A percentile compares a stretch with the other conserved stretches of the same genome.
Conservation (phyloP, 2,329 filamentous ascomycete species). For the Emmonsiellopsis sp. region DNA sequence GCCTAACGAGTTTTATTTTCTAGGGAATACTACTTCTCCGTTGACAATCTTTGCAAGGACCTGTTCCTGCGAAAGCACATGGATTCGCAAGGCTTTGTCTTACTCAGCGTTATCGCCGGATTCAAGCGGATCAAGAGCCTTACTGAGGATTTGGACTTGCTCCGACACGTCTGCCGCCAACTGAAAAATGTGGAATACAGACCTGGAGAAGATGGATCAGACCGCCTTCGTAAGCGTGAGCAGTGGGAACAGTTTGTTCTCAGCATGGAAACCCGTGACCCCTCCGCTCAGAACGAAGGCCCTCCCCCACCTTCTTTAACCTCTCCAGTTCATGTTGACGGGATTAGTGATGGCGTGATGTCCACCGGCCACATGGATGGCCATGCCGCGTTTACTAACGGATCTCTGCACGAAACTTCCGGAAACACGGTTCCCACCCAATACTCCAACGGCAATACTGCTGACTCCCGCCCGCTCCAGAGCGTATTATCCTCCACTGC, state of each 20-base stretch:
- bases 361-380: conserved; percentile 19
- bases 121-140: conserved; percentile 78
- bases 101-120: conserved; percentile 65
- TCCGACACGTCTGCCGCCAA: conserved; percentile 66
- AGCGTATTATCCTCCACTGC: conserved; percentile 54
- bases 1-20: neutral
- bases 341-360: conserved; percentile 31
- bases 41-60: conserved; percentile 93
- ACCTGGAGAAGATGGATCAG: conserved; percentile 64
- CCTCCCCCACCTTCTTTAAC: conserved; percentile 39
- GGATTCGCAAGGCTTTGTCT: conserved; percentile 91
- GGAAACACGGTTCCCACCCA: conserved; percentile 4
- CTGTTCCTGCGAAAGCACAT: conserved; percentile 80
- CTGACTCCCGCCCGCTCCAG: conserved; percentile 29
- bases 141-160: conserved; percentile 60
- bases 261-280: conserved; percentile 60
- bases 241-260: conserved; percentile 77
- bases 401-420: conserved; percentile 15
- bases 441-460: conserved; percentile 32
- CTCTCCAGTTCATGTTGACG: conserved; percentile 13
- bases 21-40: conserved; percentile 92
- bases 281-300: conserved; percentile 65
- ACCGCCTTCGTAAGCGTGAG: conserved; percentile 65
- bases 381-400: conserved; percentile 19
- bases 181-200: conserved; percentile 67